Evolutionary conservation across 768 basidiomycete species (phyloP).

Genomic region (Serpula lacrymans): DNA sequence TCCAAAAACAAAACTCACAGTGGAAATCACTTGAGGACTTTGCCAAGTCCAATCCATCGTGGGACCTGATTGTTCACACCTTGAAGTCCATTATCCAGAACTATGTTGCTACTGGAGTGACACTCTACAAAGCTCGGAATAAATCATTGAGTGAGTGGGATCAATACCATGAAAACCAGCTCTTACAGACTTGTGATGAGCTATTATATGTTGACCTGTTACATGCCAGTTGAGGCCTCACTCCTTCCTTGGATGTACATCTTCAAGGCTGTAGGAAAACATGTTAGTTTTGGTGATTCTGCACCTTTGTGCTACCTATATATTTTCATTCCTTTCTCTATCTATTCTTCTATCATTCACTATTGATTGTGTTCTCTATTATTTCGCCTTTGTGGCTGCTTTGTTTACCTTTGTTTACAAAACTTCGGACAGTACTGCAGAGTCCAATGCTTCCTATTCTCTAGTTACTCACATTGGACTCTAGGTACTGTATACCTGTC

Average conservation of each 20-base stretch:
- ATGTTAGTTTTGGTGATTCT: no score
- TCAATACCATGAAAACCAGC: conserved; percentile 18
- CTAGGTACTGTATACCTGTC: no score
- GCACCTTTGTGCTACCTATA: no score
- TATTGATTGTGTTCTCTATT: no score
- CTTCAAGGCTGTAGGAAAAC: conserved; percentile 22
- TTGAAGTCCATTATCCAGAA: conserved; percentile 9
- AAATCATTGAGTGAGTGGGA: conserved; percentile 8
- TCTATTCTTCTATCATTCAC: no score
- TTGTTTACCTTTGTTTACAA: no score
- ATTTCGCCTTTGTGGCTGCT: no score
- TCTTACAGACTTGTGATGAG: conserved; percentile 16
- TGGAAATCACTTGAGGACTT: conserved; percentile 14
- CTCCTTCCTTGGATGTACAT: conserved; percentile 25
- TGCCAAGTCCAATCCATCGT: conserved; percentile 19
- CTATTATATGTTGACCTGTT: conserved; percentile 30
- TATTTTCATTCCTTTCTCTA: no score
- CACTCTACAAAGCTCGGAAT: background rate
- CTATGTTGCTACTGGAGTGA: conserved; percentile 8
- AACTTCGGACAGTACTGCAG: no score
- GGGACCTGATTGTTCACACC: conserved; percentile 12
- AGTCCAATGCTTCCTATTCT: no score
- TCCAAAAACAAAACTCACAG: conserved; percentile 1
- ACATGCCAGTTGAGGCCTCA: conserved; percentile 22
- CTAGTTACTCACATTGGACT: no score